Evolutionary conservation across 352 stramenopile genomes (phyloP).

Genomic region (Phytophthora ohioensis): DNA sequence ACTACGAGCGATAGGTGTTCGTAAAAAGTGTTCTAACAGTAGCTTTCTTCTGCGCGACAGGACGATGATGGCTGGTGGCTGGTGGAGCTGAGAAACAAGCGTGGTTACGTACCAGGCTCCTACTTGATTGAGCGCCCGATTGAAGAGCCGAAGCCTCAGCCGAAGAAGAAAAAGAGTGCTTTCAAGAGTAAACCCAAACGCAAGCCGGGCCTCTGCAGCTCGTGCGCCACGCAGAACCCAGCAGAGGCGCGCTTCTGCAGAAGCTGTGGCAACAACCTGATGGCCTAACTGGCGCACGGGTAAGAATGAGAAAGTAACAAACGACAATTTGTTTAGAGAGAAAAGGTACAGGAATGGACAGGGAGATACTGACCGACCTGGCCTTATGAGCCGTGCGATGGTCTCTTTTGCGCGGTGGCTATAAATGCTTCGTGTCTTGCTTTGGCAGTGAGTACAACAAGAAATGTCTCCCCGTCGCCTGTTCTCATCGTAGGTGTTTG

Average conservation of each 20-base stretch:
- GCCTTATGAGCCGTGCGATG: conserved; percentile 39
- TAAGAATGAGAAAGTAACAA: conserved; percentile 33
- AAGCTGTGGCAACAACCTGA: conserved; percentile 81
- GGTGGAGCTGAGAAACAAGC: conserved; percentile 70
- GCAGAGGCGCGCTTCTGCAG: conserved; percentile 81
- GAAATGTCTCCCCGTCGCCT: conserved; percentile 29
- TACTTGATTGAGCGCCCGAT: conserved; percentile 83
- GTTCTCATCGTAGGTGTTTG: conserved; percentile 39
- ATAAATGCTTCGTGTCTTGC: conserved; percentile 32
- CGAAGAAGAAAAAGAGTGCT: conserved; percentile 41
- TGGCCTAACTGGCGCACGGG: conserved; percentile 44
- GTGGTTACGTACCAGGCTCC: conserved; percentile 83
- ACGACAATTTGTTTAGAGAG: conserved; percentile 41
- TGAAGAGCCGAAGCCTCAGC: conserved; percentile 47
- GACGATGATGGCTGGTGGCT: conserved; percentile 90
- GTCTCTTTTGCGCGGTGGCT: conserved; percentile 26
- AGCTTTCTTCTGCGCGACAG: conserved; percentile 23
- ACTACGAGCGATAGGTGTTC: not conserved
- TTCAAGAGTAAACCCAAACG: conserved; percentile 43
- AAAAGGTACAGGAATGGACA: conserved; percentile 26
- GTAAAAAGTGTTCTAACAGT: conserved; percentile 15
- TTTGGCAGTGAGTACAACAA: conserved; percentile 25
- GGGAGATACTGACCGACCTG: conserved; percentile 24
- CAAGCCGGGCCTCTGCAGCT: conserved; percentile 68
- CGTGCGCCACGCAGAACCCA: conserved; percentile 80